Base-by-base conservation (phyloP, 1,139 yeast genomes). In the Wickerhamomyces sp. region DNA sequence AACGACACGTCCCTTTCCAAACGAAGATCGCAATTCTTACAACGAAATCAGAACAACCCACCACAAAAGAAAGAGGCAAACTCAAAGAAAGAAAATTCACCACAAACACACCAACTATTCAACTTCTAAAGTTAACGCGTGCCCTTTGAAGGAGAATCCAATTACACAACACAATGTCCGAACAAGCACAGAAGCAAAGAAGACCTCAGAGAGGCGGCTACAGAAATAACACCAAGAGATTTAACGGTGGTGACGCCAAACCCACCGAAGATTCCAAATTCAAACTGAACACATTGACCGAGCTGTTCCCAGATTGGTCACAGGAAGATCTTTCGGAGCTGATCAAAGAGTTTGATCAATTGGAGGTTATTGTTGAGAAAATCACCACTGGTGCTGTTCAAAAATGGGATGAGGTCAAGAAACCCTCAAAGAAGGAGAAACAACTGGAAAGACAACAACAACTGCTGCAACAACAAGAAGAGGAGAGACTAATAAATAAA, bases 231-330 rank as follows among this genome's bases (percentile, higher is more conserved):
- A 68, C 67, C 53, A 72, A 69, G 56, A 67, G 67, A 59, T 60
- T 58, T 52, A 62, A 58, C 45, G 59, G 39, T 20, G 16, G 18
- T 17, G 21, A 16, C 18, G 28, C 37, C 5, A 55, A 52, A 36
- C 47, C 61, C 38, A 66, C 62, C 43, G 61, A 66, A 35, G 75
- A 68, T 42, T 46, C 66, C 32, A 66, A 62, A 48, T 56, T 60
- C 41, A 70, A 72, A 49, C 67, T 87, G 51, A 63, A 70, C 42
- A 74, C 83, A 33, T 73, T 91, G 54, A 64, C 71, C 38, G 97
- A 91, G 59, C 70, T 91, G 70, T 89, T 91, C 66, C 95, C 96
- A 28, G 96, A 86, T 57, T 91, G 98, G 98, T 76, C 86, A 39
- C 69, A 74, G 36, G 95, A 85, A 30, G 98, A 91, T 58, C 76